Percentiles rank a stretch among this genome's conserved stretches.
Evolutionary conservation across 148 eudicot species (phyloP).

Genomic region (Camellia japonica): DNA sequence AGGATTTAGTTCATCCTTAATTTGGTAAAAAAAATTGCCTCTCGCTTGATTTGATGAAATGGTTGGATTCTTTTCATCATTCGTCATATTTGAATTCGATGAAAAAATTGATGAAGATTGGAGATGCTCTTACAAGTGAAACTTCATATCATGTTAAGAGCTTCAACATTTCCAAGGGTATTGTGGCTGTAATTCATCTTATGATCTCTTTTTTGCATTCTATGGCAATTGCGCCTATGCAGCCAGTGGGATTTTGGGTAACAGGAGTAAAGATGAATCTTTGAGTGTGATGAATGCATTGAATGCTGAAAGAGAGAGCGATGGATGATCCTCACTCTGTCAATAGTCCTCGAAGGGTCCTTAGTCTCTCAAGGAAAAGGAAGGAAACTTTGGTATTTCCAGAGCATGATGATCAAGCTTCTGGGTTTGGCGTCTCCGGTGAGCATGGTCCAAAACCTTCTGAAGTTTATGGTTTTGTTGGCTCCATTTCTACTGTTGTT

Average conservation of each 20-base stretch:
- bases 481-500: conserved; percentile 78
- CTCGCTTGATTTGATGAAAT: too few relatives aligned
- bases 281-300: background rate
- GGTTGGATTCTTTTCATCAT: too few relatives aligned
- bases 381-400: conserved; percentile 43
- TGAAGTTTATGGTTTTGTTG: conserved; percentile 93
- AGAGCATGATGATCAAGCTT: conserved; percentile 41
- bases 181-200: background rate
- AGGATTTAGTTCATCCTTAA: too few relatives aligned
- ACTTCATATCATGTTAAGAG: too few relatives aligned
- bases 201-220: too few relatives aligned
- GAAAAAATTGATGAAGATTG: too few relatives aligned
- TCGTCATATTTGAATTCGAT: too few relatives aligned
- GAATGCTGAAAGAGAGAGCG: conserved; percentile 8
- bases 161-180: too few relatives aligned
- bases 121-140: too few relatives aligned
- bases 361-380: conserved; percentile 70
- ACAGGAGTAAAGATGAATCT: background rate
- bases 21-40: too few relatives aligned
- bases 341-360: conserved; percentile 82
- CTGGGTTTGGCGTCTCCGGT: conserved; percentile 68
- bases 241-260: background rate
- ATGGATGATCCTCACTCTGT: conserved; percentile 67
- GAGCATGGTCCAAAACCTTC: conserved; percentile 84
- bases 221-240: background rate